Evolutionary conservation across 768 basidiomycete genomes (phyloP).

Genomic region (Hypholoma sublateritium): DNA sequence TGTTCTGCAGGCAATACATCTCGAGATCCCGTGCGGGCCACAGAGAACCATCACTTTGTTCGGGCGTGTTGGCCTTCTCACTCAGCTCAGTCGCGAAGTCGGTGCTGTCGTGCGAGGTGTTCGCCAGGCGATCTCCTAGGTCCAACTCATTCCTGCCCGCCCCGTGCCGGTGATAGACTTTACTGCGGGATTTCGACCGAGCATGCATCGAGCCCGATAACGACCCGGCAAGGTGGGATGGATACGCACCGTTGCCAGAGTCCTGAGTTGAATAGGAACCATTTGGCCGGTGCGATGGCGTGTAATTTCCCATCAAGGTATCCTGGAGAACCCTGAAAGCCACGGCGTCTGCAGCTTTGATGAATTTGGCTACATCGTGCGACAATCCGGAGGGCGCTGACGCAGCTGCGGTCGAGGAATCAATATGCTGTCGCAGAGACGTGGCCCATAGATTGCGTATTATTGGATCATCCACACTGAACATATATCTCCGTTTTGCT

Average conservation of each 20-base stretch:
- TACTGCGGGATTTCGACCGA: conserved; percentile 72
- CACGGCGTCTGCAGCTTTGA: conserved; percentile 69
- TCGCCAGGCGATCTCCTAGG: conserved; percentile 34
- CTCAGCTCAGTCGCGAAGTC: conserved; percentile 19
- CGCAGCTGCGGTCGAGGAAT: conserved; percentile 37
- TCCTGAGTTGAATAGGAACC: conserved; percentile 18
- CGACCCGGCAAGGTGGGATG: conserved; percentile 14
- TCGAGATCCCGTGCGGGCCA: conserved; percentile 87
- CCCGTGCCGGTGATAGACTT: conserved; percentile 56
- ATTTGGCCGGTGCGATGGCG: conserved; percentile 11
- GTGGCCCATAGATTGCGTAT: conserved; percentile 74
- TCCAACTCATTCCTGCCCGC: conserved; percentile 66
- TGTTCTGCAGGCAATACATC: conserved; percentile 86
- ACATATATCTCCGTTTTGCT: conserved; percentile 87
- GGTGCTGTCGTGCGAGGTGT: conserved; percentile 31
- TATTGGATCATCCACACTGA: conserved; percentile 82
- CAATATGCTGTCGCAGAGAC: conserved; percentile 67
- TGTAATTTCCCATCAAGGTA: conserved; percentile 51
- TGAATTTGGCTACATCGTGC: conserved; percentile 44
- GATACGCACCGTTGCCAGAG: conserved; percentile 4
- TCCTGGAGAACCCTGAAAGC: conserved; percentile 86
- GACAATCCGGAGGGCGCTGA: conserved; percentile 31
- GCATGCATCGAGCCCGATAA: conserved; percentile 36
- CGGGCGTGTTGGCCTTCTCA: conserved; percentile 18
- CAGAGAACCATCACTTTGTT: conserved; percentile 39